Conservation (phyloP, 163 green algal genomes). For the Scenedesmus sp. region DNA sequence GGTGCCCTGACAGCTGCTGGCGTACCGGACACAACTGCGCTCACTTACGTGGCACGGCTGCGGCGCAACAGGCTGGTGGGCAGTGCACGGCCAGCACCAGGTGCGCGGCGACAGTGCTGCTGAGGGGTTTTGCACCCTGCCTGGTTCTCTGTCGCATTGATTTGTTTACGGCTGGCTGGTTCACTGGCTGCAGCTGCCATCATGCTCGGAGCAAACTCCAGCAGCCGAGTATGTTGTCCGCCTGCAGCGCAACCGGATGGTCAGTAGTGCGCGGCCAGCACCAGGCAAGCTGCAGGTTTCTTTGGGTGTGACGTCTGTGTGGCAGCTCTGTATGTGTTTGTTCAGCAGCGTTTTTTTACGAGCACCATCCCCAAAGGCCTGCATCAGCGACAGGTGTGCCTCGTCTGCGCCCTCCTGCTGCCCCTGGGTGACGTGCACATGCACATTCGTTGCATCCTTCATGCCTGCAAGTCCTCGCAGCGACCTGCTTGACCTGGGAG, state of each 20-base stretch:
- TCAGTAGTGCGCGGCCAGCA: background rate
- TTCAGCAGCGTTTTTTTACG: no score
- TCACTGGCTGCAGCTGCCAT: background rate
- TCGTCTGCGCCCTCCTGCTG: no score
- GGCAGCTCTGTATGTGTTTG: no score
- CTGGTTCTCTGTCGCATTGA: no score
- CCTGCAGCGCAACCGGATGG: constrained; percentile 81
- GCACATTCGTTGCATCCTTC: no score
- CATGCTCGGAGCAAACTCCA: background rate
- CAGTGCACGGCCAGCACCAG: constrained; percentile 1
- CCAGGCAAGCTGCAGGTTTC: background rate
- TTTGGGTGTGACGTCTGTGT: no score
- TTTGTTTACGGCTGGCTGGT: no score
- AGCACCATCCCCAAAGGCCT: no score
- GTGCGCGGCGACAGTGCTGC: background rate
- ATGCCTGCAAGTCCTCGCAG: no score
- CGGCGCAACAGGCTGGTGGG: constrained; percentile 72
- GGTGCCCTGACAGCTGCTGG: constrained; percentile 70
- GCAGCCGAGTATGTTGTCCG: constrained; percentile 48
- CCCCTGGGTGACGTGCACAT: no score
- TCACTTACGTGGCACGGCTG: constrained; percentile 93
- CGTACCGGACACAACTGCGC: constrained; percentile 79
- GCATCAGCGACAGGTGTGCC: no score
- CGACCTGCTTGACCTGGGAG: constrained; percentile 91
- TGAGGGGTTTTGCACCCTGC: no score